Base-by-base conservation (phyloP, 495 filamentous ascomycete genomes). In the Penicillium angulare region DNA sequence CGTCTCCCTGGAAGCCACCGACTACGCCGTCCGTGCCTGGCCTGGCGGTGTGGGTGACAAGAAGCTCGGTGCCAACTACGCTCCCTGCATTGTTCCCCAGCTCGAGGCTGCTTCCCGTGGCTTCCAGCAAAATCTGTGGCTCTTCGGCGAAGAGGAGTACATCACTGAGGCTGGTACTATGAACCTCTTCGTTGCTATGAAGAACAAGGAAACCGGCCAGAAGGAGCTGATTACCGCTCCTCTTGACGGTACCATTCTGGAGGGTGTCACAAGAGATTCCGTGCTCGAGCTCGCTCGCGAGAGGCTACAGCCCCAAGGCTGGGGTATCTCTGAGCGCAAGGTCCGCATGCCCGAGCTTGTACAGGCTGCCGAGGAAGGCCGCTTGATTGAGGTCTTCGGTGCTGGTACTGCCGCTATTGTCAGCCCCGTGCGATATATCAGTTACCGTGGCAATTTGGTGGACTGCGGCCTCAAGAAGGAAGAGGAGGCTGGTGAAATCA, bases 1-100 rank as follows among this genome's bases (percentile, higher is more conserved):
- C 41, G 82, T 97, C 27, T 91, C 88, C 1, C 77, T 98, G 32
- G 92, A 96, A 73, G 92, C 93, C 7, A 95, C 92, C 15, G 83
- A 91, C 69, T 92, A 95, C 71, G 91, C 91, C 45, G 90, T 97
- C 47, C 92, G 93, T 46, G 93, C 93, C 43, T 98, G 93, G 93
- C 93, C 93, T 26, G 92, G 92, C 47, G 93, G 93, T 60, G 90
- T 96, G 7, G 93, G 93, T 59, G 88, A 96, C 74, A 93, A 90
- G 82, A 98, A 98, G 78, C 83, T 98, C 16, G 93, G 93, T 52
- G 92, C 91, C 52, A 98, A 98, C 79, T 98, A 98, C 66, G 93
- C 93, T 13, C 92, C 95, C 2, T 96, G 92, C 69, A 91, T 98
- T 53, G 73, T 95, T 20, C 93, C 95, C 9, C 95, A 97, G 72